phyloP scores from a whole-genome alignment of 345 rosid genomes.

The Limnanthes douglasii region DNA sequence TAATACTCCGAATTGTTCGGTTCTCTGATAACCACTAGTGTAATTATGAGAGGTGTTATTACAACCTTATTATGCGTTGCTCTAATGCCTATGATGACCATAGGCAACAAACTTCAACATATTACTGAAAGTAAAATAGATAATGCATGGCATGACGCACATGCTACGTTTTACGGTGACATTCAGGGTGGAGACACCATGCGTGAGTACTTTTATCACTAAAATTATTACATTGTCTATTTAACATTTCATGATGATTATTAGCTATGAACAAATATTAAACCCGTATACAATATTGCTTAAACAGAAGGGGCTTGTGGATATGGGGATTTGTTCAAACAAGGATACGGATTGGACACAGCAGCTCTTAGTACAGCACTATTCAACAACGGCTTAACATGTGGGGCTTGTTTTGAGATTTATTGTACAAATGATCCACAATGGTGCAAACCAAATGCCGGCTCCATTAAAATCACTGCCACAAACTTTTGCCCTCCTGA shows the following conservation, averaged over 20 bases:
- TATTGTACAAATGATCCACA: constrained; percentile 19
- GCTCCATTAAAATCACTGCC: constrained; percentile 21
- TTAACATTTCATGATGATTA: no score
- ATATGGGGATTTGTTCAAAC: constrained; percentile 23
- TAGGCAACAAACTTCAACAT: no score
- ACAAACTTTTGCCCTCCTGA: constrained; percentile 55
- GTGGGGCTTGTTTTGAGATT: constrained; percentile 29
- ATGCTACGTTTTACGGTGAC: background rate
- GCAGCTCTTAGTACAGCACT: constrained; percentile 29
- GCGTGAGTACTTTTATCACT: no score
- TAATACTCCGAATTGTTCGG: no score
- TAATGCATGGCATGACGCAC: background rate
- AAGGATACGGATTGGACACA: constrained; percentile 28
- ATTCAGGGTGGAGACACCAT: background rate
- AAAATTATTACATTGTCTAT: no score
- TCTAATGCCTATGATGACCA: no score
- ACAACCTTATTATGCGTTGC: no score
- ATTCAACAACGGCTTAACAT: constrained; percentile 25
- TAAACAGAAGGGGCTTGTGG: constrained; percentile 40
- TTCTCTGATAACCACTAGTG: no score
- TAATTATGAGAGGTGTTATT: no score
- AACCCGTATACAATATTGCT: no score
- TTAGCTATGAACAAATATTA: no score
- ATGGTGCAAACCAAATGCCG: constrained; percentile 29
- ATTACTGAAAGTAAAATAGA: background rate